These are phyloP conservation scores for Diaporthe destruens DNA, from an alignment of 2,329 filamentous ascomycete species.

Conservation along the genomic window DNA sequence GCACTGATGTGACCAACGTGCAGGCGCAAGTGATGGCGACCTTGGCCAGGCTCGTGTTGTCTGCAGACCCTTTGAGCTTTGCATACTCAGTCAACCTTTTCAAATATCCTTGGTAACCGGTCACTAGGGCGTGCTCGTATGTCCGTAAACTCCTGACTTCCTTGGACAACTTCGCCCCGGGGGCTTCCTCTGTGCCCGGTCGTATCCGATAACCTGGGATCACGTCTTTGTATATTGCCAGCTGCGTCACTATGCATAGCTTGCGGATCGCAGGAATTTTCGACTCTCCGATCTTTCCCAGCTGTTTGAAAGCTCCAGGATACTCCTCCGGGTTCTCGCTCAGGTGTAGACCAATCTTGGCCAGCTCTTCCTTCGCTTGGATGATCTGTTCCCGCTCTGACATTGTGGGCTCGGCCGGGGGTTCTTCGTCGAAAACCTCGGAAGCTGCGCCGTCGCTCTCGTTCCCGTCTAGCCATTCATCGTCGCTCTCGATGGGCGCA, in stretches of 20 bases:
- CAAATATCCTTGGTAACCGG: constrained; percentile 87
- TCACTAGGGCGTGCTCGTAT: constrained; percentile 89
- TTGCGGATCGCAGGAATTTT: constrained; percentile 83
- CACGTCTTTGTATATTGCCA: constrained; percentile 93
- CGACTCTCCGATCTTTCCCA: constrained; percentile 80
- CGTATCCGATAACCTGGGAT: constrained; percentile 97
- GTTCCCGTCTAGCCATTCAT: constrained; percentile 73
- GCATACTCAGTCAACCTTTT: constrained; percentile 78
- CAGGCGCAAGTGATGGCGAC: constrained; percentile 90
- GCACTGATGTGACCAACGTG: constrained; percentile 81
- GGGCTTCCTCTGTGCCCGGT: constrained; percentile 79
- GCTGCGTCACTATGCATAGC: constrained; percentile 85
- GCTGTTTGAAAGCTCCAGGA: constrained; percentile 79
- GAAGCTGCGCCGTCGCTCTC: constrained; percentile 66
- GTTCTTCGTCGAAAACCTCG: constrained; percentile 55
- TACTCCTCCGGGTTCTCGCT: constrained; percentile 97
- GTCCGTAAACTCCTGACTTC: constrained; percentile 85
- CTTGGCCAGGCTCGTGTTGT: constrained; percentile 69
- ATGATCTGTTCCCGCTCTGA: constrained; percentile 84
- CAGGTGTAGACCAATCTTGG: constrained; percentile 81
- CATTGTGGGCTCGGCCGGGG: constrained; percentile 71
- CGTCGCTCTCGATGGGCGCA: constrained; percentile 69
- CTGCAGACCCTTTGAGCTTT: constrained; percentile 60
- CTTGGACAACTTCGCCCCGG: constrained; percentile 87
- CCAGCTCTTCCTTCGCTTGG: constrained; percentile 91